Percentiles rank a stretch among this genome's conserved stretches.
Conservation (phyloP, 2,329 filamentous ascomycete genomes). For the Cladosporium sp. region DNA sequence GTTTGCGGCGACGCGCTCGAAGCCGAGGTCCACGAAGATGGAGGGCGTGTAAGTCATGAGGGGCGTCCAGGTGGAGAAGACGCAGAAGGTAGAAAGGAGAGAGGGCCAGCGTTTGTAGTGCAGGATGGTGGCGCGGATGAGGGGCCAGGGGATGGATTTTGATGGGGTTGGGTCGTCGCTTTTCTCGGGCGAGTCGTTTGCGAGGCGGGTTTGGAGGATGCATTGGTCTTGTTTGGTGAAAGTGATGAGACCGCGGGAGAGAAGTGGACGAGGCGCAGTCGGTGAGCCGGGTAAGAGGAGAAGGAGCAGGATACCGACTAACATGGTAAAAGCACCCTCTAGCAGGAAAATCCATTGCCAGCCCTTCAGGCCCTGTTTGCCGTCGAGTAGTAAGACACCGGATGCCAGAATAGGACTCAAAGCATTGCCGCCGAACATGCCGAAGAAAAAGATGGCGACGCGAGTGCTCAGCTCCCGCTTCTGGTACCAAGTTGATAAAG, state of each 20-base stretch:
- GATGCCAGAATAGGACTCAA: conserved; percentile 57
- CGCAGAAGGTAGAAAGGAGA: conserved; percentile 43
- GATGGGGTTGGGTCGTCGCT: conserved; percentile 13
- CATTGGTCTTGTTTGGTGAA: conserved; percentile 34
- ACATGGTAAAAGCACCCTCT: conserved; percentile 48
- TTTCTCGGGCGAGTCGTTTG: conserved; percentile 32
- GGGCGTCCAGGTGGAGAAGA: conserved; percentile 52
- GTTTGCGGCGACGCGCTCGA: conserved; percentile 44
- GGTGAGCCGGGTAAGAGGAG: conserved; percentile 44
- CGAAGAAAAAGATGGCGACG: conserved; percentile 38
- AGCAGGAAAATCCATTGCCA: conserved; percentile 60
- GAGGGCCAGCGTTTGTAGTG: conserved; percentile 48
- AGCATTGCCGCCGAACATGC: conserved; percentile 53
- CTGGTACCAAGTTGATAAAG: conserved; percentile 22
- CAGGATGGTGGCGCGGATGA: conserved; percentile 43
- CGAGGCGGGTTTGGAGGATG: conserved; percentile 35
- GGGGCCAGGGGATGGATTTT: conserved; percentile 34
- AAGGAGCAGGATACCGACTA: conserved; percentile 37
- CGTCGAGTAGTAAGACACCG: conserved; percentile 63
- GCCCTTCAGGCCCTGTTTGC: conserved; percentile 51
- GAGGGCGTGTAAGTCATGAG: conserved; percentile 50
- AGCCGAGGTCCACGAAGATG: conserved; percentile 38
- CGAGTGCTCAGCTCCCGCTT: conserved; percentile 13
- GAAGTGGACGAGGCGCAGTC: conserved; percentile 37
- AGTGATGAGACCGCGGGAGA: conserved; percentile 36